Conservation (phyloP, 768 basidiomycete species). For the Leccinum barrowsii region DNA sequence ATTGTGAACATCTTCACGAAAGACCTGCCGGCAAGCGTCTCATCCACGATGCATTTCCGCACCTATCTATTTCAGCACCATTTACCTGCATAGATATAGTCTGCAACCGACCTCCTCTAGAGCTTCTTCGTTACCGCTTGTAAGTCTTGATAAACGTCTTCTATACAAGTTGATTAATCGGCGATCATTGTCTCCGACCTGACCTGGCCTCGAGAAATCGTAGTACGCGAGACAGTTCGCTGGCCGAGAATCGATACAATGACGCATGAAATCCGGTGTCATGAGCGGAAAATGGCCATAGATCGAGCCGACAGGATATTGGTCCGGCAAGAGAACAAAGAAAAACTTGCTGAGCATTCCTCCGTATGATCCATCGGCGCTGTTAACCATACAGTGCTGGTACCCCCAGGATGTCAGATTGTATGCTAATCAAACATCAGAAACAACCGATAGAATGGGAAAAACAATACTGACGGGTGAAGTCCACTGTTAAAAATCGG, state of each 20-base stretch:
- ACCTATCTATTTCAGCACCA: slow-evolving; percentile 3
- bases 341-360: slow-evolving; percentile 73
- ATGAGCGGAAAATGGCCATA: slow-evolving; percentile 84
- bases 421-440: slow-evolving; percentile 42
- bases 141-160: slow-evolving; percentile 18
- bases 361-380: slow-evolving; percentile 67
- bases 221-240: slow-evolving; percentile 43
- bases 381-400: slow-evolving; percentile 62
- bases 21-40: slow-evolving; percentile 6
- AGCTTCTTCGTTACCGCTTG: slow-evolving; percentile 1
- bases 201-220: slow-evolving; percentile 51
- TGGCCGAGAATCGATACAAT: slow-evolving; percentile 41
- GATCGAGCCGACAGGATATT: slow-evolving; percentile 60
- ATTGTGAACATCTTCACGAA: slow-evolving; percentile 10
- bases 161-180: slow-evolving; percentile 7
- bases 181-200: not conserved
- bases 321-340: slow-evolving; percentile 64
- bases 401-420: slow-evolving; percentile 82
- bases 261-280: slow-evolving; percentile 43
- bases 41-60: slow-evolving; percentile 12
- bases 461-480: slow-evolving; percentile 54
- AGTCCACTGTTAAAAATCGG: slow-evolving; percentile 72
- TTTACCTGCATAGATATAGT: not conserved
- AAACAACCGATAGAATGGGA: not conserved
- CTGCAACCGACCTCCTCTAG: slow-evolving; percentile 12